A percentile compares a stretch with the other conserved stretches of the same genome.
Evolutionary conservation across 2,329 filamentous ascomycete genomes (phyloP).

Genomic region (Coniella lustricola): DNA sequence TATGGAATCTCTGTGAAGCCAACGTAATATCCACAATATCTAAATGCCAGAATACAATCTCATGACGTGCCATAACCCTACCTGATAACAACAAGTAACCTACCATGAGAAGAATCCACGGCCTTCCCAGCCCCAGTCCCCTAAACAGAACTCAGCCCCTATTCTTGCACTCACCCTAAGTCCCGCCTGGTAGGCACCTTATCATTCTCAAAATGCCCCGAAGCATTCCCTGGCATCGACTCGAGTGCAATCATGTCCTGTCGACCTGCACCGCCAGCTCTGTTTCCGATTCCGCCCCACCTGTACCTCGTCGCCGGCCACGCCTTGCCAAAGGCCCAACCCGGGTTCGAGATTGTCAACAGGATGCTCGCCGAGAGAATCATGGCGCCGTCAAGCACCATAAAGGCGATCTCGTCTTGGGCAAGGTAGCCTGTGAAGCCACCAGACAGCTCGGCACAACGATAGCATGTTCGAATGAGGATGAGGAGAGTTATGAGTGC

Average conservation of each 20-base stretch:
- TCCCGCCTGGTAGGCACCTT: background rate
- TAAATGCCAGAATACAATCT: too few species aligned
- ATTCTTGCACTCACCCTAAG: background rate
- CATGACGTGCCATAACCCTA: too few species aligned
- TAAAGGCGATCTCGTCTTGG: conserved; percentile 33
- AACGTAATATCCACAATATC: too few species aligned
- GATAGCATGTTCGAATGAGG: conserved; percentile 47
- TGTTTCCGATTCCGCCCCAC: background rate
- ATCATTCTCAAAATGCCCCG: background rate
- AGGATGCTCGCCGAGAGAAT: conserved; percentile 37
- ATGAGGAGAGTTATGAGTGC: conserved; percentile 31
- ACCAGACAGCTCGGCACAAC: conserved; percentile 46
- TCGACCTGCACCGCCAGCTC: background rate
- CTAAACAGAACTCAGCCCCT: too few species aligned
- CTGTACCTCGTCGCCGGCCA: background rate
- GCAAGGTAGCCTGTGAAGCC: conserved; percentile 45
- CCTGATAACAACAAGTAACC: too few species aligned
- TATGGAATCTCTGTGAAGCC: too few species aligned
- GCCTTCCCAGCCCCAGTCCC: too few species aligned
- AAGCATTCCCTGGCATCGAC: background rate
- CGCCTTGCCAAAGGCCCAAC: background rate
- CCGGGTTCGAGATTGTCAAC: conserved; percentile 7
- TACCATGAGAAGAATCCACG: too few species aligned
- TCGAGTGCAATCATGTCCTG: background rate
- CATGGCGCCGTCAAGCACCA: conserved; percentile 35